phyloP scores from a whole-genome alignment of 2,329 filamentous ascomycete genomes.

The Epichloe sibirici region DNA sequence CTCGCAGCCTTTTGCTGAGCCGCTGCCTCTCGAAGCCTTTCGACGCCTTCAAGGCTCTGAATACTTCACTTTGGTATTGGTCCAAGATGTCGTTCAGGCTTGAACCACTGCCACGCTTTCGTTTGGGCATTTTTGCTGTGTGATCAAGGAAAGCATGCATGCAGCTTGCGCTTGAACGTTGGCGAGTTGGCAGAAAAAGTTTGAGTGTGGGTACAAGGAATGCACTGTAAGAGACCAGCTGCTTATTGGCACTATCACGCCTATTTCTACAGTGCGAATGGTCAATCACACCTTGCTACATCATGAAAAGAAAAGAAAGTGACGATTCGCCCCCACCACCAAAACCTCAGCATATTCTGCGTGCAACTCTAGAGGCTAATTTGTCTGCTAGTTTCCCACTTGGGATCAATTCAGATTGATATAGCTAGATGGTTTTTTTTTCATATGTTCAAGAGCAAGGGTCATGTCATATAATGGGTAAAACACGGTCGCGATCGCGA shows the following conservation, averaged over 20 bases:
- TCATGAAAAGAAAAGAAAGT: no score
- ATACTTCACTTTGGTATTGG: slow-evolving; percentile 46
- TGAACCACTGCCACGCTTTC: slow-evolving; percentile 37
- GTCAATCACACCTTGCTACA: neutral
- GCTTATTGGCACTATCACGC: neutral
- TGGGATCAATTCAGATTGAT: no score
- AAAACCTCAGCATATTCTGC: no score
- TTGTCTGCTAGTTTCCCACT: no score
- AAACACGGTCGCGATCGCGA: no score
- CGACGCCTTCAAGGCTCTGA: slow-evolving; percentile 56
- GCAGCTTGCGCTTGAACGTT: neutral
- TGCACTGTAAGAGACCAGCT: neutral
- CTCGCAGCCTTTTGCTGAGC: slow-evolving; percentile 46
- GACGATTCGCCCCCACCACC: no score
- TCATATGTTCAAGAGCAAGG: no score
- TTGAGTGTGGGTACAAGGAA: neutral
- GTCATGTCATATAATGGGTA: no score
- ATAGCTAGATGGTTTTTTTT: no score
- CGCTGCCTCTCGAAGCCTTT: slow-evolving; percentile 73
- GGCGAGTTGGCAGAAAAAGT: neutral
- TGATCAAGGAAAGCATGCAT: neutral
- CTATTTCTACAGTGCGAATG: neutral
- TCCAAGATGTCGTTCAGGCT: slow-evolving; percentile 38
- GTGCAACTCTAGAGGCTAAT: no score
- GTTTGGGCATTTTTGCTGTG: slow-evolving; percentile 37